Evolutionary conservation across 257 asterid species (phyloP).

Genomic region (Plantago elongata): DNA sequence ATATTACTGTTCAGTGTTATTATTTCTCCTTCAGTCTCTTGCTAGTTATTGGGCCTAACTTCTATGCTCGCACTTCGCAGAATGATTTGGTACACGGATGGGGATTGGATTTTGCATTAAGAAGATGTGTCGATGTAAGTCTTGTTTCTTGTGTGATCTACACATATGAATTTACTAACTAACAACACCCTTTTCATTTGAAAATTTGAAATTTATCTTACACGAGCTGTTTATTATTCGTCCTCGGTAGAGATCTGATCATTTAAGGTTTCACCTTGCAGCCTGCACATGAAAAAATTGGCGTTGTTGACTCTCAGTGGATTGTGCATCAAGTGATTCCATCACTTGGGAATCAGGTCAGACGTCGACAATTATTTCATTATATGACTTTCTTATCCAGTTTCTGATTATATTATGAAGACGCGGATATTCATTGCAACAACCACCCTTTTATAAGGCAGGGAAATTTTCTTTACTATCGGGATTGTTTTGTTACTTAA

Average conservation of each 20-base stretch:
- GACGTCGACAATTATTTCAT: conserved; percentile 12
- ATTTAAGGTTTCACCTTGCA: conserved; percentile 29
- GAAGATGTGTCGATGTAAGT: conserved; percentile 97
- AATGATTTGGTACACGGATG: conserved; percentile 99
- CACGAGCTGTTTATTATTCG: neutral
- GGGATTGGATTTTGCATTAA: conserved; percentile 98
- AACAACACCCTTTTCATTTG: too few species aligned
- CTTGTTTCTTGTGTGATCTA: neutral
- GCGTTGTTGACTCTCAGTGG: conserved; percentile 99
- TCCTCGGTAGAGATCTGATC: neutral
- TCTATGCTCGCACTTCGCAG: conserved; percentile 49
- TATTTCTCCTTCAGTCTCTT: neutral
- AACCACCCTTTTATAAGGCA: too few species aligned
- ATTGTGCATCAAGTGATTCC: conserved; percentile 99
- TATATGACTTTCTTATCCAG: too few species aligned
- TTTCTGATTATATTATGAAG: too few species aligned
- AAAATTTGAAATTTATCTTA: too few species aligned
- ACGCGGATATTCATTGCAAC: too few species aligned
- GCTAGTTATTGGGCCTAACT: neutral
- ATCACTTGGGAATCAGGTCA: conserved; percentile 96
- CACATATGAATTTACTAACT: too few species aligned
- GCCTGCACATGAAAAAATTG: conserved; percentile 99
- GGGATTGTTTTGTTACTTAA: too few species aligned
- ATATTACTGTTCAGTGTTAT: neutral
- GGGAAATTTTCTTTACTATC: too few species aligned